A percentile compares a stretch with the other conserved stretches of the same genome.
These are phyloP conservation scores for Limnanthes douglasii DNA, from an alignment of 345 rosid genomes.

Conservation along the genomic window DNA sequence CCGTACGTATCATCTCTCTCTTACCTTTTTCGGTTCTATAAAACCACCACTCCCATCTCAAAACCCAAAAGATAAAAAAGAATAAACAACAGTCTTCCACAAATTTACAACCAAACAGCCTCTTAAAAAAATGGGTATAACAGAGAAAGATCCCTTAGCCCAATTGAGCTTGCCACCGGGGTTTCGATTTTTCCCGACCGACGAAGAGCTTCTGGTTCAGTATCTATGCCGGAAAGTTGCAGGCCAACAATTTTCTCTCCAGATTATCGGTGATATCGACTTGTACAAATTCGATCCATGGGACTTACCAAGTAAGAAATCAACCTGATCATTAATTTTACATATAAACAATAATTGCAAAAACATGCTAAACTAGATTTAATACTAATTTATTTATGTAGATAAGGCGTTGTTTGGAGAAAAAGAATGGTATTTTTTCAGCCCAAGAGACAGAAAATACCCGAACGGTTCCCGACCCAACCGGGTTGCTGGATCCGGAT, in stretches of 20 bases:
- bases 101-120: background rate
- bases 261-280: conserved; percentile 76
- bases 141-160: conserved; percentile 52
- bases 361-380: no score
- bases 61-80: no score
- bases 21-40: no score
- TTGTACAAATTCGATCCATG: conserved; percentile 90
- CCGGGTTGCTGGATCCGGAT: conserved; percentile 86
- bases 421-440: conserved; percentile 94
- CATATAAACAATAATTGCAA: no score
- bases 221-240: conserved; percentile 78
- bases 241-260: conserved; percentile 52
- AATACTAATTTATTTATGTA: conserved; percentile 6
- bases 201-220: conserved; percentile 87
- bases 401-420: conserved; percentile 88
- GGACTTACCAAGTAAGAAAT: conserved; percentile 57
- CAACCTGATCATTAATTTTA: conserved; percentile 4
- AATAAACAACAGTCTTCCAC: no score
- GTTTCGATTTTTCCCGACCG: conserved; percentile 89
- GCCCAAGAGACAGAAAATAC: conserved; percentile 83
- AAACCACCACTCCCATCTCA: no score
- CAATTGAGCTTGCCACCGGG: conserved; percentile 92
- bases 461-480: conserved; percentile 96
- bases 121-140: conserved; percentile 39
- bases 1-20: no score